These are phyloP conservation scores for Pulveroboletus sp. DNA, from an alignment of 768 basidiomycete genomes.

Conservation along the genomic window DNA sequence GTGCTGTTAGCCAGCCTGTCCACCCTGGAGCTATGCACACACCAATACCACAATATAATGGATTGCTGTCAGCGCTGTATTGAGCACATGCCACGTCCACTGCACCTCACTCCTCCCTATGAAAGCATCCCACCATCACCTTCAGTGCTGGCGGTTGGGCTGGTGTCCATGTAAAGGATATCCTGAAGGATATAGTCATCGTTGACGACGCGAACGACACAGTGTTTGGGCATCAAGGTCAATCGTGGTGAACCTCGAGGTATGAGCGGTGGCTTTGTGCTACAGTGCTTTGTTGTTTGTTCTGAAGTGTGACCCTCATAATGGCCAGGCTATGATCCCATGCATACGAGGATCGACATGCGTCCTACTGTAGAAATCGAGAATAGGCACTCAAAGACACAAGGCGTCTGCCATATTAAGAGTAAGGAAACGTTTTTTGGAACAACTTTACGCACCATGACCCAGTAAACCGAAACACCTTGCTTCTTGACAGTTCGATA, in stretches of 20 bases:
- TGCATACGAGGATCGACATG: too few relatives aligned
- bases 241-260: slow-evolving; percentile 20
- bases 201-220: slow-evolving; percentile 18
- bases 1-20: slow-evolving; percentile 9
- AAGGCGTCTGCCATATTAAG: too few relatives aligned
- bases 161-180: slow-evolving; percentile 18
- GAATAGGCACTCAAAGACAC: too few relatives aligned
- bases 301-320: background rate
- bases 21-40: slow-evolving; percentile 14
- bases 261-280: background rate
- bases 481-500: too few relatives aligned
- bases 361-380: too few relatives aligned
- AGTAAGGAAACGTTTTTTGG: too few relatives aligned
- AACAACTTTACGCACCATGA: too few relatives aligned
- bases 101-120: slow-evolving; percentile 5
- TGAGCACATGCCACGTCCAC: slow-evolving; percentile 19
- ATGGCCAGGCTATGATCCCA: too few relatives aligned
- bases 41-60: slow-evolving; percentile 16
- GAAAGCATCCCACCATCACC: slow-evolving; percentile 16
- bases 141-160: slow-evolving; percentile 18
- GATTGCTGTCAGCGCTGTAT: slow-evolving; percentile 10
- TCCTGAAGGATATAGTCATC: slow-evolving; percentile 3
- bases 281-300: too few relatives aligned
- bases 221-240: slow-evolving; percentile 13
- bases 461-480: too few relatives aligned